These are phyloP conservation scores for Pisolithus tinctorius DNA, from an alignment of 768 basidiomycete genomes.

Conservation along the genomic window DNA sequence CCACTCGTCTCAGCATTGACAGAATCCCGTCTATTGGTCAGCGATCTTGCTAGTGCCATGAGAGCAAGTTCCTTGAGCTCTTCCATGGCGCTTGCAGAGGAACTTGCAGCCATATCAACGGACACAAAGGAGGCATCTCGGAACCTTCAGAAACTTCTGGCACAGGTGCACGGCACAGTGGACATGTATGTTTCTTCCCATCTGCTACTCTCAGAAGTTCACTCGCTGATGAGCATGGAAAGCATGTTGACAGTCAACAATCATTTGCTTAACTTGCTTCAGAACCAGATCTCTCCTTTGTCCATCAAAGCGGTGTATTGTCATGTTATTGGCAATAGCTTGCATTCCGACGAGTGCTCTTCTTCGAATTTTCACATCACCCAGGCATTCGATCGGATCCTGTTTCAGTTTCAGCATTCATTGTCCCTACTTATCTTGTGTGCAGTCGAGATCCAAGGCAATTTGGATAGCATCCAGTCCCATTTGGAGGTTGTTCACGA, in stretches of 20 bases:
- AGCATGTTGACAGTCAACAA: no score
- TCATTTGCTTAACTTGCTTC: neutral
- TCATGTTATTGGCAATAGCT: neutral
- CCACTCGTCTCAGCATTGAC: neutral
- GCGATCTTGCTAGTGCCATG: neutral
- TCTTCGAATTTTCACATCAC: neutral
- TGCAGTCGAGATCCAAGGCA: neutral
- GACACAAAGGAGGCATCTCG: no score
- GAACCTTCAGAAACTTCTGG: no score
- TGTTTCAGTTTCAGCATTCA: neutral
- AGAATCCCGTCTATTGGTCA: neutral
- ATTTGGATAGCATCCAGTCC: neutral
- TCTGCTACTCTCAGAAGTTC: no score
- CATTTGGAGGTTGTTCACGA: neutral
- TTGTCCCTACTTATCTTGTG: neutral
- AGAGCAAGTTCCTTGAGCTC: no score
- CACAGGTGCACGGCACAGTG: no score
- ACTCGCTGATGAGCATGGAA: no score
- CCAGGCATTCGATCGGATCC: neutral
- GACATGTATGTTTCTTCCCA: no score
- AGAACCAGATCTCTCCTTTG: neutral
- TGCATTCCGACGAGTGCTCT: neutral
- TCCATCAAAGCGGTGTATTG: neutral
- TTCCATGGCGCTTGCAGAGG: no score
- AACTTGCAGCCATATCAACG: no score